Base-by-base conservation (phyloP, 2,329 filamentous ascomycete species). In the Colletotrichum sp. region DNA sequence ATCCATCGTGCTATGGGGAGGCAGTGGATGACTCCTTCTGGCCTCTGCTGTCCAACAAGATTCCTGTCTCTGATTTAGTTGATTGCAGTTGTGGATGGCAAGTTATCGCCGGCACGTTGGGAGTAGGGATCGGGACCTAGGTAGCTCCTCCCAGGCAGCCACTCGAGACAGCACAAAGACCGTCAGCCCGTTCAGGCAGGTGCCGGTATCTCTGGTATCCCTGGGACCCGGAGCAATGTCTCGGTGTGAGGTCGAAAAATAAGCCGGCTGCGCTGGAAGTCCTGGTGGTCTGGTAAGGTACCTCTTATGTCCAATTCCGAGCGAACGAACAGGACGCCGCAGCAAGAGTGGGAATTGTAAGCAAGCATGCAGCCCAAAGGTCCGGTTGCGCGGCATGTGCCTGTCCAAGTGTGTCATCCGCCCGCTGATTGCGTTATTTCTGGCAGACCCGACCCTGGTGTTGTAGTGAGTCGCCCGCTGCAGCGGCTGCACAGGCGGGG, bases 401-500 rank as follows among this genome's bases (percentile, higher is more conserved):
- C 52, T 36, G 30, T 7, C 28, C 10, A 18, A 9, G 24, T 62
- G 36, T 72, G 72, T 72, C 62, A 75, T 72, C 52, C 39, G 21
- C 30, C 69, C 59, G 52, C 39, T 36, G 65, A 76, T 76, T 76
- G 74, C 74, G 71, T 76, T 76, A 76, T 74, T 74, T 76, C 64
- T 18, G 32, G 39, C n/a, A 18, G 13, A 52, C 65, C 26, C 7
- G 6, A 10, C 63, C 63, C 26, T 52, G 24, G 39, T n/a, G 39
- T 49, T 12, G 39, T n/a, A 49, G 39, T n/a, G 39, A 49, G 39
- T 49, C 6, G 39, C 39, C 18, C 39, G 18, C 39, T 49, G 44
- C 44, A 21, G 44, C n/a, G 16, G 39, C 39, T n/a, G 39, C 18
- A 6, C 18, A 52, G n/a, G 63, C 12, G 32, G 30, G 24, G 26